A percentile compares a stretch with the other conserved stretches of the same genome.
Evolutionary conservation across 768 basidiomycete genomes (phyloP).

Genomic region (Phlebiopsis gigantea): DNA sequence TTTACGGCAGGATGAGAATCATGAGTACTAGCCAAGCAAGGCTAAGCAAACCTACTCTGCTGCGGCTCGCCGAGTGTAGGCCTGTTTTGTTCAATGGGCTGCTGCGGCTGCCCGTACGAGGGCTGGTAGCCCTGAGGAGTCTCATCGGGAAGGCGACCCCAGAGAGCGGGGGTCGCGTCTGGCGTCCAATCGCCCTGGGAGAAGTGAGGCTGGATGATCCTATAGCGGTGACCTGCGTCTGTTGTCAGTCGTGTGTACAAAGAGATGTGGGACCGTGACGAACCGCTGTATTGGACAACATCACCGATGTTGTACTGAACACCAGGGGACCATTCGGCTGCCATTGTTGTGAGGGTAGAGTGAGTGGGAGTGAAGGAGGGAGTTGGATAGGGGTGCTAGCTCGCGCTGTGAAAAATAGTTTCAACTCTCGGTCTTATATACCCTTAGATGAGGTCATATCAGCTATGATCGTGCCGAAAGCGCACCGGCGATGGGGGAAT

Average conservation of each 20-base stretch:
- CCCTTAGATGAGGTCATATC: slow-evolving; percentile 3
- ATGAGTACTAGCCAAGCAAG: not conserved
- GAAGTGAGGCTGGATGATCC: slow-evolving; percentile 65
- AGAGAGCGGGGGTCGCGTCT: slow-evolving; percentile 54
- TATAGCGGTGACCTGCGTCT: slow-evolving; percentile 48
- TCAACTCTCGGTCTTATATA: not conserved
- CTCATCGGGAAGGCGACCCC: slow-evolving; percentile 46
- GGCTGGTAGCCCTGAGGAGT: slow-evolving; percentile 6
- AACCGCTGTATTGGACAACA: slow-evolving; percentile 54
- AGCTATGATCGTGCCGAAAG: slow-evolving; percentile 3
- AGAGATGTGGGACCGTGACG: not conserved
- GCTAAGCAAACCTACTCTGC: not conserved
- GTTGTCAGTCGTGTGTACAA: not conserved
- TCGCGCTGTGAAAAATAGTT: not conserved
- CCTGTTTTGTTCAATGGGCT: slow-evolving; percentile 16
- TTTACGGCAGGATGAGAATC: slow-evolving; percentile 4
- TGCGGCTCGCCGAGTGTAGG: slow-evolving; percentile 27
- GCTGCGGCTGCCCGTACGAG: slow-evolving; percentile 7
- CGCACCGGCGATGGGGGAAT: not conserved
- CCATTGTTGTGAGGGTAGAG: slow-evolving; percentile 24
- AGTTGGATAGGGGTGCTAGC: not conserved
- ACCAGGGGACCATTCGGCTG: slow-evolving; percentile 55
- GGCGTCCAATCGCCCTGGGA: slow-evolving; percentile 74
- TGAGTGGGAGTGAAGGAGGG: not conserved
- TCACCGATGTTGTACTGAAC: slow-evolving; percentile 50